phyloP scores from a whole-genome alignment of 495 filamentous ascomycete genomes.

The Annulohypoxylon maeteangense region DNA sequence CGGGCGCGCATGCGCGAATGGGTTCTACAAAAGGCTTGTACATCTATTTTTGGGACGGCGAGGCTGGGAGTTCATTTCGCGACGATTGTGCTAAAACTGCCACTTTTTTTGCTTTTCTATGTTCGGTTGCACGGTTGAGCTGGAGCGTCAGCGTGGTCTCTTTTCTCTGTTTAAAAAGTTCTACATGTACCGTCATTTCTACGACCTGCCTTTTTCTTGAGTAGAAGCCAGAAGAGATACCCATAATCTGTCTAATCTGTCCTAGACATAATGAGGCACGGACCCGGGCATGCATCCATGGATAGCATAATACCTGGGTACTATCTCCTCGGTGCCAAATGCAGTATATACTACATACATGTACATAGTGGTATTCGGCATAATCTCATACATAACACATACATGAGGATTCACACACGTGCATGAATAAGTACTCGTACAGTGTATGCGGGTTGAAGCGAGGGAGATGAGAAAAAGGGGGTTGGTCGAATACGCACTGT shows the following conservation, averaged over 20 bases:
- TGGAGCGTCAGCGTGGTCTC: conserved; percentile 20
- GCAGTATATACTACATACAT: conserved; percentile 23
- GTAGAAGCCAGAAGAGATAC: conserved; percentile 43
- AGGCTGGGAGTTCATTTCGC: conserved; percentile 34
- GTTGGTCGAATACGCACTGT: neutral
- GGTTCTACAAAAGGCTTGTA: conserved; percentile 21
- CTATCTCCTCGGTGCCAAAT: neutral
- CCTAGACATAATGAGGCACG: conserved; percentile 3
- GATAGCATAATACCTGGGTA: neutral
- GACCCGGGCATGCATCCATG: conserved; percentile 26
- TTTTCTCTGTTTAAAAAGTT: conserved; percentile 13
- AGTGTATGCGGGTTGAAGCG: neutral
- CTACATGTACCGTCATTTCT: conserved; percentile 15
- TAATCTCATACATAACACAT: neutral
- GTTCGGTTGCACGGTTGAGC: conserved; percentile 11
- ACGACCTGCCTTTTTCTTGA: conserved; percentile 20
- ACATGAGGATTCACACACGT: neutral
- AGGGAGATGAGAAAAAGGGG: neutral
- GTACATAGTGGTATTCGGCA: conserved; percentile 7
- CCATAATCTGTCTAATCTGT: conserved; percentile 17
- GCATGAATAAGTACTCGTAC: neutral
- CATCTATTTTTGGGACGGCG: conserved; percentile 29
- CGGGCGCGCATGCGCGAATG: neutral
- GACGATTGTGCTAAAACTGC: conserved; percentile 29
- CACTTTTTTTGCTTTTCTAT: conserved; percentile 16